Percentiles rank a stretch among this genome's conserved stretches.
Evolutionary conservation across 441 rosid genomes (phyloP).

Genomic region (Jatropha multifida): DNA sequence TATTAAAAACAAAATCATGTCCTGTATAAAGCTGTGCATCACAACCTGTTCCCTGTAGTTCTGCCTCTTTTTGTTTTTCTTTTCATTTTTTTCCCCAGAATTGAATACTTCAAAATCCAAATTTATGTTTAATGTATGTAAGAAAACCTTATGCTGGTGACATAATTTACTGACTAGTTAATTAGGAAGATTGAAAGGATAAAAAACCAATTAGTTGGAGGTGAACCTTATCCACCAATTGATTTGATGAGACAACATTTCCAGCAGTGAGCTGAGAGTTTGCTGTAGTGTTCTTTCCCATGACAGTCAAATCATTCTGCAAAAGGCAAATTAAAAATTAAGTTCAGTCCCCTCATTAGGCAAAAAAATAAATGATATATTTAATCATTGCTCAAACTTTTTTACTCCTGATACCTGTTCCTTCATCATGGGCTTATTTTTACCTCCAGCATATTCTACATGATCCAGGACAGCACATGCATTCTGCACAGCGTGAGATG

Average conservation of each 20-base stretch:
- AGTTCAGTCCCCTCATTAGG: slow-evolving; percentile 8
- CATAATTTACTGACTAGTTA: background rate
- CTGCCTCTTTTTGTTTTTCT: background rate
- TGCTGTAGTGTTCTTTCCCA: slow-evolving; percentile 29
- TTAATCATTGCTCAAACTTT: background rate
- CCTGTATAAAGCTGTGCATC: too few species aligned
- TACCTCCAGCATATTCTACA: slow-evolving; percentile 40
- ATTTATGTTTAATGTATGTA: background rate
- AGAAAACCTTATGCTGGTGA: background rate
- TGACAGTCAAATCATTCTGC: slow-evolving; percentile 38
- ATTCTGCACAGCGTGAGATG: slow-evolving; percentile 43
- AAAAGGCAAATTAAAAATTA: slow-evolving; percentile 19
- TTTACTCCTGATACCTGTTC: slow-evolving; percentile 56
- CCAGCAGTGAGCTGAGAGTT: slow-evolving; percentile 30
- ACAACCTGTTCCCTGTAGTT: too few species aligned
- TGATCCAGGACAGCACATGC: slow-evolving; percentile 27
- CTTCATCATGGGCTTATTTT: slow-evolving; percentile 33
- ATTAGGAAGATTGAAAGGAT: background rate
- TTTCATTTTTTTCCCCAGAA: too few species aligned
- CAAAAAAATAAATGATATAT: slow-evolving; percentile 8
- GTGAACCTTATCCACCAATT: slow-evolving; percentile 34
- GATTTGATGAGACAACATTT: slow-evolving; percentile 28
- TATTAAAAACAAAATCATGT: background rate
- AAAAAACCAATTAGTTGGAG: too few species aligned
- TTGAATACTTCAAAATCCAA: background rate